Conservation (phyloP, 768 basidiomycete genomes). For the Leccinellum albellum region DNA sequence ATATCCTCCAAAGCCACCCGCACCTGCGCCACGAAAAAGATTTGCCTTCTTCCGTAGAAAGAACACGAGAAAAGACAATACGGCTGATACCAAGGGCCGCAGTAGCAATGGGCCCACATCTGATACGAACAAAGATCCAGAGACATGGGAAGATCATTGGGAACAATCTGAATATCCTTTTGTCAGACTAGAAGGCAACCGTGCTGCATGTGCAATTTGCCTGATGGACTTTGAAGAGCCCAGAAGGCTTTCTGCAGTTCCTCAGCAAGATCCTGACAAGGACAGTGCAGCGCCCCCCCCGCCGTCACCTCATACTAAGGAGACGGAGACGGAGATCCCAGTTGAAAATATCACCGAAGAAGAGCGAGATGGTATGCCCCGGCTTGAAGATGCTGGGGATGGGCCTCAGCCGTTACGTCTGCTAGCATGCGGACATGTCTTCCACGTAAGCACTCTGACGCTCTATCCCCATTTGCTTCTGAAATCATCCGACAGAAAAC, state of each 20-base stretch:
- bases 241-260: conserved; percentile 28
- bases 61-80: conserved; percentile 21
- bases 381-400: conserved; percentile 68
- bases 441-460: conserved; percentile 61
- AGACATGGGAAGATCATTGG: conserved; percentile 77
- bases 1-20: conserved; percentile 57
- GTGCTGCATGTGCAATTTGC: conserved; percentile 82
- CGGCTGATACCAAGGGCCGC: conserved; percentile 17
- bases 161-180: conserved; percentile 76
- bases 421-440: conserved; percentile 80
- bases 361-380: conserved; percentile 40
- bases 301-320: conserved; percentile 15
- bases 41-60: conserved; percentile 50
- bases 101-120: conserved; percentile 4
- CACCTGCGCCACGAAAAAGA: conserved; percentile 36
- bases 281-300: conserved; percentile 8
- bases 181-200: conserved; percentile 75
- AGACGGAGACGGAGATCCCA: conserved; percentile 26
- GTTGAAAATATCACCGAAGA: conserved; percentile 39
- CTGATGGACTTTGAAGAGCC: conserved; percentile 84
- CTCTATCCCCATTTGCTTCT: background rate
- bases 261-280: conserved; percentile 30
- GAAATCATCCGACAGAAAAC: conserved; percentile 54
- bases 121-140: conserved; percentile 29
- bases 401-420: conserved; percentile 75